A percentile compares a stretch with the other conserved stretches of the same genome.
Evolutionary conservation across 1,139 yeast genomes (phyloP).

Genomic region (Meyerozyma athensensis): DNA sequence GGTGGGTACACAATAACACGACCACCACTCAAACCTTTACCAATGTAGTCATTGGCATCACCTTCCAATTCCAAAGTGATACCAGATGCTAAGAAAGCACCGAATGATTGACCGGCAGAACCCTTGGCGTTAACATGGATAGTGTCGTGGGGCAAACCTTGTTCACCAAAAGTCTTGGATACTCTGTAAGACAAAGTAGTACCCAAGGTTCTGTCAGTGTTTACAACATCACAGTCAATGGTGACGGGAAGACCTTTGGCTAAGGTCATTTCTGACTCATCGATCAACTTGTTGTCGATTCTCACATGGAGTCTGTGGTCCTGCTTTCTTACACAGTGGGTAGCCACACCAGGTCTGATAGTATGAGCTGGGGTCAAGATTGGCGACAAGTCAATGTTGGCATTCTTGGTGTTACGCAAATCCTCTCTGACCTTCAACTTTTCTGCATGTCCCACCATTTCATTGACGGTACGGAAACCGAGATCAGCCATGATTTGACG

Average conservation of each 20-base stretch:
- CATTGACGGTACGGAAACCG: constrained; percentile 93
- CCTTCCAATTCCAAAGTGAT: constrained; percentile 93
- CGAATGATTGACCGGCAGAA: constrained; percentile 97
- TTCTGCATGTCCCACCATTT: constrained; percentile 97
- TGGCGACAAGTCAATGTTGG: constrained; percentile 87
- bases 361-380: constrained; percentile 95
- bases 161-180: constrained; percentile 88
- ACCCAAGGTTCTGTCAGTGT: constrained; percentile 95
- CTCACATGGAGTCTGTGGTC: constrained; percentile 92
- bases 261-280: constrained; percentile 88
- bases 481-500: constrained; percentile 89
- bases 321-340: constrained; percentile 88
- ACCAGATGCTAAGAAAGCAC: constrained; percentile 96
- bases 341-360: constrained; percentile 96
- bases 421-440: constrained; percentile 82
- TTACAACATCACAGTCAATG: constrained; percentile 86
- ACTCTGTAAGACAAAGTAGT: constrained; percentile 91
- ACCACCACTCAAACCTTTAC: constrained; percentile 97
- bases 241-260: constrained; percentile 94
- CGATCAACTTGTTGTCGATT: constrained; percentile 90
- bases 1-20: constrained; percentile 91
- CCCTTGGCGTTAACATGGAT: constrained; percentile 89
- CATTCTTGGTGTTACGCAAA: constrained; percentile 81
- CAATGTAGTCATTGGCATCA: constrained; percentile 97
- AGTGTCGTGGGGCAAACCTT: constrained; percentile 92